Evolutionary conservation across 176 grass and related monocot genomes (phyloP), one percentile per base, ranked within the genome.

Genomic region (Hsuehochloa calcarea): DNA sequence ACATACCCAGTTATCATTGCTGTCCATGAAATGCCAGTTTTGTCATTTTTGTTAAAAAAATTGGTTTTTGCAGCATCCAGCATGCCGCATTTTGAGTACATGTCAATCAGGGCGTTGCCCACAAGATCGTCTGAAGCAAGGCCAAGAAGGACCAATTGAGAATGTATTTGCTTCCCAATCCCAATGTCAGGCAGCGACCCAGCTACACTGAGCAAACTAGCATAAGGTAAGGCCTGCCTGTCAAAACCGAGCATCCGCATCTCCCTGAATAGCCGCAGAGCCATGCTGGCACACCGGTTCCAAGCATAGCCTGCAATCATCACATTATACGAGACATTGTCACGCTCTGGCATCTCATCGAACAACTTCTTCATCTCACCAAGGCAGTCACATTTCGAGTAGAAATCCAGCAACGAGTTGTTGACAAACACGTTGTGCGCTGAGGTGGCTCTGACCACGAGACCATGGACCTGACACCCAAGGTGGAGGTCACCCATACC

Each of bases 351-450:
- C 89, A 97, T 97, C 83, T 82, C 89, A 68, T 95, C 82, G 65
- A 97, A 97, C 74, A 95, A 70, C 51, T 51, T 71, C 70, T 65
- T 75, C 63, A 90, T 82, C 74, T 93, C 86, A 51, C 58, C 44
- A 80, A 91, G 60, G 69, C 74, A 85, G 79, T 90, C 80, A 11
- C 91, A 86, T 86, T 97, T 97, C 8, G 87, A 91, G 87, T 97
- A 97, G 64, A 94, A 94, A 91, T 94, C 92, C 52, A 97, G 85
- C 84, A 97, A 60, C 11, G 92, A 86, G 56, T 97, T 97, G 80
- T 75, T 94, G 50, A 93, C 87, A 59, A 94, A 92, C 51, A 95
- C 92, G 58, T 94, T 87, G 86, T 69, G 49, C 14, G 40, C 25
- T 26, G 93, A 87, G 51, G 79, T 94, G 51, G 77, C 41, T 86